Evolutionary conservation across 768 basidiomycete species (phyloP).

Genomic region (Kwoniella dejecticola): DNA sequence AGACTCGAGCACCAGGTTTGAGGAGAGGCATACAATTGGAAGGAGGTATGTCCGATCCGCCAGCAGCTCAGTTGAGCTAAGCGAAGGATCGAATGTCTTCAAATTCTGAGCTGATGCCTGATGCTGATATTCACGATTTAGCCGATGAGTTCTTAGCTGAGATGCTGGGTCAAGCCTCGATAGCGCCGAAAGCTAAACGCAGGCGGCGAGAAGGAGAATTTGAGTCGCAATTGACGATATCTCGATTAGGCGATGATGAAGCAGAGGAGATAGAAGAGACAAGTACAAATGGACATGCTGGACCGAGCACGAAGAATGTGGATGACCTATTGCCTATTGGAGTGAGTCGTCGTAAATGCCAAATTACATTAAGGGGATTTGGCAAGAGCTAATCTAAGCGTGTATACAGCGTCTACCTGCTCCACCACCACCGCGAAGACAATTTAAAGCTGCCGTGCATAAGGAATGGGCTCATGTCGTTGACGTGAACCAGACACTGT

Average conservation of each 20-base stretch:
- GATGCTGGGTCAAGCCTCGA: slow-evolving; percentile 43
- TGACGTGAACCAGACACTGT: slow-evolving; percentile 84
- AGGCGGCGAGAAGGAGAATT: slow-evolving; percentile 43
- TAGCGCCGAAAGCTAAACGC: slow-evolving; percentile 49
- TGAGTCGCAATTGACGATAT: slow-evolving; percentile 37
- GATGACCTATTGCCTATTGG: slow-evolving; percentile 72
- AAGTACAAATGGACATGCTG: slow-evolving; percentile 59
- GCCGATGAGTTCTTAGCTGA: slow-evolving; percentile 52
- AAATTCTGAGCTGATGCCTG: no score
- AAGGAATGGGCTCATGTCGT: slow-evolving; percentile 98
- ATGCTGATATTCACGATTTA: no score
- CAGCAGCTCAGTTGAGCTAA: no score
- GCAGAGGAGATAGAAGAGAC: slow-evolving; percentile 25
- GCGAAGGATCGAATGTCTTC: no score
- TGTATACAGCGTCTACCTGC: slow-evolving; percentile 42
- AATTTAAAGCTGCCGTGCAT: slow-evolving; percentile 60
- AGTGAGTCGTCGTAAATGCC: slow-evolving; percentile 62
- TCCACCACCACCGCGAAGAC: slow-evolving; percentile 44
- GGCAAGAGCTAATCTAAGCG: slow-evolving; percentile 10
- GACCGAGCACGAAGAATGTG: slow-evolving; percentile 61
- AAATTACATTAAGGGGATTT: slow-evolving; percentile 37
- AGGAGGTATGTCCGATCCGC: slow-evolving; percentile 37
- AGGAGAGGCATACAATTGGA: slow-evolving; percentile 71
- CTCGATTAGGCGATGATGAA: slow-evolving; percentile 37
- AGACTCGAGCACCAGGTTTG: slow-evolving; percentile 79